Conservation (phyloP, 805 yeast genomes). For the Spathaspora hagerdaliae region DNA sequence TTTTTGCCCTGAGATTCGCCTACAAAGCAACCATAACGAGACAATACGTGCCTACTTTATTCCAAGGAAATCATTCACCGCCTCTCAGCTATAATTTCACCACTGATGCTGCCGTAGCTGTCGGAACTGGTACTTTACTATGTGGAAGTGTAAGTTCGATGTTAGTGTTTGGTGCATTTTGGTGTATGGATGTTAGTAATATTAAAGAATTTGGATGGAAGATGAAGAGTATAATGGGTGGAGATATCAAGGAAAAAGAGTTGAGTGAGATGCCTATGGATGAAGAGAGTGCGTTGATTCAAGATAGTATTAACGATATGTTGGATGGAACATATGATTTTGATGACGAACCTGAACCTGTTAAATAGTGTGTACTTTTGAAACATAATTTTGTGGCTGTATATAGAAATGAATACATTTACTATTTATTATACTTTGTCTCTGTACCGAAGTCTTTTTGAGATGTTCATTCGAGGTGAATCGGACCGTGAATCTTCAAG, state of each 20-base stretch:
- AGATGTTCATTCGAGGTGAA: no score
- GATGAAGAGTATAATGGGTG: conserved; percentile 65
- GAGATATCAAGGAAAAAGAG: conserved; percentile 53
- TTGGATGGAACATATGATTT: conserved; percentile 43
- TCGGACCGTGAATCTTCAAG: no score
- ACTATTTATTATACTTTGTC: no score
- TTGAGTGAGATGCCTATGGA: conserved; percentile 43
- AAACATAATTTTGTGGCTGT: no score
- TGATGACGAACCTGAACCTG: conserved; percentile 5
- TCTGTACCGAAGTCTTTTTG: no score
- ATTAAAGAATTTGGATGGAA: conserved; percentile 68
- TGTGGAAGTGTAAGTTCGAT: conserved; percentile 71
- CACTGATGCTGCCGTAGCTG: conserved; percentile 81
- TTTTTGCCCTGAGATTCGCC: conserved; percentile 69
- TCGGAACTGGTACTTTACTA: conserved; percentile 72
- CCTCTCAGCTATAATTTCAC: conserved; percentile 73
- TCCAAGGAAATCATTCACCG: conserved; percentile 82
- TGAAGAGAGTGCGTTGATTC: conserved; percentile 55
- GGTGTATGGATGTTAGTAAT: conserved; percentile 72
- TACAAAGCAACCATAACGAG: conserved; percentile 70
- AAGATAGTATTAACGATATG: conserved; percentile 49
- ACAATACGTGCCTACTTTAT: conserved; percentile 69
- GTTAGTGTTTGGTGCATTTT: conserved; percentile 69
- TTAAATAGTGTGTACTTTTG: no score
- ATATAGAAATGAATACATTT: no score